These are phyloP conservation scores for Plasmodium yoelii DNA, from an alignment of 169 alveolate species.

Conservation along the genomic window DNA sequence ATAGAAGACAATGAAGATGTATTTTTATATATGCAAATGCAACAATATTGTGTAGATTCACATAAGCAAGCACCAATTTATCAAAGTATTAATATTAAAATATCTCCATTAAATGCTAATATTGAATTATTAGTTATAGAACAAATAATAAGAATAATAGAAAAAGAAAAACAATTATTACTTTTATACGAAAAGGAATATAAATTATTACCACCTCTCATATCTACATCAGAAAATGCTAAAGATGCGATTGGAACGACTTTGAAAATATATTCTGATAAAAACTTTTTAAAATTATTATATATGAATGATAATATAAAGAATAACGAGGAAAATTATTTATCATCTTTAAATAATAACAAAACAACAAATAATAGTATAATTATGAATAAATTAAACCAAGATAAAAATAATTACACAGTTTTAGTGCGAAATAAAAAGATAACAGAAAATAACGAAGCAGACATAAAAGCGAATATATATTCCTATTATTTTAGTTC, in stretches of 20 bases:
- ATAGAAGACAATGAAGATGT: slow-evolving; percentile 85
- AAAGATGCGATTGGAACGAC: slow-evolving; percentile 56
- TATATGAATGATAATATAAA: slow-evolving; percentile 34
- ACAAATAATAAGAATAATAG: slow-evolving; percentile 88
- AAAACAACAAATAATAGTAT: slow-evolving; percentile 17
- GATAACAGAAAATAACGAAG: background rate
- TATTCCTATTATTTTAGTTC: slow-evolving; percentile 63
- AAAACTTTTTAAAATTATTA: slow-evolving; percentile 27
- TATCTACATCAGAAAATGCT: slow-evolving; percentile 58
- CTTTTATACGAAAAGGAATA: slow-evolving; percentile 39
- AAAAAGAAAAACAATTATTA: slow-evolving; percentile 83
- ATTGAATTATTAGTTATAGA: slow-evolving; percentile 91
- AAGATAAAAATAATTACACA: slow-evolving; percentile 9
- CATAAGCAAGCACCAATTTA: slow-evolving; percentile 85
- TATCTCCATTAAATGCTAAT: slow-evolving; percentile 89
- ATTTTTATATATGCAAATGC: slow-evolving; percentile 84
- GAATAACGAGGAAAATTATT: slow-evolving; percentile 19
- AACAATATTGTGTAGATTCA: slow-evolving; percentile 81
- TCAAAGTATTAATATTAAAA: slow-evolving; percentile 83
- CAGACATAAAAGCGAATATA: slow-evolving; percentile 28
- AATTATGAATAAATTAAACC: slow-evolving; percentile 8
- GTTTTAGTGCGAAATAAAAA: slow-evolving; percentile 5
- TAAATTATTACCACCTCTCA: slow-evolving; percentile 73
- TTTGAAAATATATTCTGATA: slow-evolving; percentile 55
- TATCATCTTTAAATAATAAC: slow-evolving; percentile 8